Evolutionary conservation across 176 grass and related monocot genomes (phyloP).

Genomic region (Aechmea fasciata): DNA sequence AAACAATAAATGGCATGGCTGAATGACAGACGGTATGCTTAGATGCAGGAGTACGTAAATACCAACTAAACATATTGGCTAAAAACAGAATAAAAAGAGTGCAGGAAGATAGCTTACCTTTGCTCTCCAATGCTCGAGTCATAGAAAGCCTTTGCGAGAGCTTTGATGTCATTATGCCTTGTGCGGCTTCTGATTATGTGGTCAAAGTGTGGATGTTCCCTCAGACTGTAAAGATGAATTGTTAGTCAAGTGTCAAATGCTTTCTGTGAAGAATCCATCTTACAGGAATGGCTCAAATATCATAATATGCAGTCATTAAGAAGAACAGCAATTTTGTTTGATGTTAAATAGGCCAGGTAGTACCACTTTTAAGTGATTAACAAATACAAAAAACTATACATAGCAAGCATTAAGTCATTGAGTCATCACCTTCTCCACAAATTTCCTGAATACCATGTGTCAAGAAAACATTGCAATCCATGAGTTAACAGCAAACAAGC

Average conservation of each 20-base stretch:
- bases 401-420: background rate
- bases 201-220: constrained; percentile 62
- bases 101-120: constrained; percentile 41
- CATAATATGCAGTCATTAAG: background rate
- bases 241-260: background rate
- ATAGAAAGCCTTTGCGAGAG: constrained; percentile 58
- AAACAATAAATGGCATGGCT: too few relatives aligned
- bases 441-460: constrained; percentile 73
- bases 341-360: background rate
- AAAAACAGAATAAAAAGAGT: constrained; percentile 1
- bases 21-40: background rate
- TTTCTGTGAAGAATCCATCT: background rate
- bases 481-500: constrained; percentile 50
- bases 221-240: constrained; percentile 36
- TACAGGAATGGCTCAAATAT: background rate
- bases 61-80: background rate
- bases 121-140: constrained; percentile 68
- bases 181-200: constrained; percentile 38
- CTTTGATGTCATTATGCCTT: constrained; percentile 46
- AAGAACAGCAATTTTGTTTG: background rate
- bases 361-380: background rate
- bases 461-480: constrained; percentile 63
- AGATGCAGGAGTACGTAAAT: background rate
- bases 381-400: constrained; percentile 14
- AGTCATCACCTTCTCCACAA: constrained; percentile 65